Evolutionary conservation across 306 rosid species (phyloP), one percentile per base, ranked within the genome.

Genomic region (Dryas alaskensis): DNA sequence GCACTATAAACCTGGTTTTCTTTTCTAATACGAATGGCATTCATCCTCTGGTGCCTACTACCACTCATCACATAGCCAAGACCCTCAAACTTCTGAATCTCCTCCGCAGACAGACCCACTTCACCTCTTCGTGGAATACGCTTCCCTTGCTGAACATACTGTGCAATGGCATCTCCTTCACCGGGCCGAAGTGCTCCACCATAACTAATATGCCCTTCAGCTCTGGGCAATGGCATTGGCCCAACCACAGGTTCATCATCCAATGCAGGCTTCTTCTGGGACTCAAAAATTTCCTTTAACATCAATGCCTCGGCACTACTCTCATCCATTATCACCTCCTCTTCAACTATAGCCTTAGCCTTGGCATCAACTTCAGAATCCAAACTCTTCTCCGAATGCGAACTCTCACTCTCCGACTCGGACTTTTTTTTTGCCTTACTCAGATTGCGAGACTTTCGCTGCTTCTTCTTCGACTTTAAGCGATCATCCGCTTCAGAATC

Each of bases 181-280:
- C 99, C 99, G 0, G 99, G 97, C 81, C 99, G 84, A 73, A 94
- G 96, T 0, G 99, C 99, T 16, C 99, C 99, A 80, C 99, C 99
- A 78, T 94, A 92, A 78, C 96, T 94, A n/a, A 94, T 92, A 80
- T 92, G 97, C 51, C 97, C 99, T 79, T 94, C 99, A 3, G 97
- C 93, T 85, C 86, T 89, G 0, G 99, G 99, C 86, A 94, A 70
- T 0, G 99, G 99, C 85, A 82, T 82, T 47, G 99, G 99, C 70
- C 99, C 99, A 77, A 94, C 96, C n/a, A 82, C 8, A 2, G 86
- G 84, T 59, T 92, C 97, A 13, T 81, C 67, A 73, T 94, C 96
- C 84, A 88, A 62, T 6, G 82, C 78, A 0, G 89, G 87, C 80
- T 83, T 91, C 88, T 86, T 92, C 84, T 94, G 99, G 3, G 84